Conservation (phyloP, 1,284 basidiomycete species). For the Tilletia horrida region DNA sequence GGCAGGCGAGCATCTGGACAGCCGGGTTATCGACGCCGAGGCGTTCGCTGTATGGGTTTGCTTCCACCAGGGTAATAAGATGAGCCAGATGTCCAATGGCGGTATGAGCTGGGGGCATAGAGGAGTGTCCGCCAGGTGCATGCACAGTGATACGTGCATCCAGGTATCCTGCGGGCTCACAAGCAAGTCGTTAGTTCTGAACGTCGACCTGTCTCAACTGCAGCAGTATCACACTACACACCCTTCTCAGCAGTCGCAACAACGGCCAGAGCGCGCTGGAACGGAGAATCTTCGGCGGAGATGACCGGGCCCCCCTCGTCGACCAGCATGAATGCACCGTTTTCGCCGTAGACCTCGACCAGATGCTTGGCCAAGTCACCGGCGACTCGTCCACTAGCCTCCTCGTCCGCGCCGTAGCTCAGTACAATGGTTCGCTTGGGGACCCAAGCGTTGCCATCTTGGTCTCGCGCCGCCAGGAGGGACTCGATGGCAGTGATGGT, state of each 20-base stretch:
- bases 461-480: conserved; percentile 37
- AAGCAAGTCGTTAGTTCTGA: background rate
- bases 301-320: conserved; percentile 46
- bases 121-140: conserved; percentile 67
- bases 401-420: conserved; percentile 71
- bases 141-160: conserved; percentile 36
- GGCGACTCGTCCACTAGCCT: conserved; percentile 52
- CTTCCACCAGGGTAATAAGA: conserved; percentile 63
- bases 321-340: conserved; percentile 42
- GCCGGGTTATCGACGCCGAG: conserved; percentile 56
- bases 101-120: conserved; percentile 62
- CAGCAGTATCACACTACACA: too few relatives aligned
- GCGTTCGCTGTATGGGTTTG: conserved; percentile 58
- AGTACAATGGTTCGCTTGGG: conserved; percentile 45
- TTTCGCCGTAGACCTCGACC: conserved; percentile 33
- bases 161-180: conserved; percentile 9
- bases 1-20: conserved; percentile 59
- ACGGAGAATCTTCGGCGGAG: conserved; percentile 24
- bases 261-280: conserved; percentile 38
- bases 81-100: conserved; percentile 66
- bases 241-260: conserved; percentile 68
- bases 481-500: conserved; percentile 59
- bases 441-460: background rate
- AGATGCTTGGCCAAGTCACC: conserved; percentile 31
- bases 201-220: too few relatives aligned